Percentiles rank a stretch among this genome's conserved stretches.
Evolutionary conservation across 495 filamentous ascomycete genomes (phyloP).

Genomic region (Xylaria sp.): DNA sequence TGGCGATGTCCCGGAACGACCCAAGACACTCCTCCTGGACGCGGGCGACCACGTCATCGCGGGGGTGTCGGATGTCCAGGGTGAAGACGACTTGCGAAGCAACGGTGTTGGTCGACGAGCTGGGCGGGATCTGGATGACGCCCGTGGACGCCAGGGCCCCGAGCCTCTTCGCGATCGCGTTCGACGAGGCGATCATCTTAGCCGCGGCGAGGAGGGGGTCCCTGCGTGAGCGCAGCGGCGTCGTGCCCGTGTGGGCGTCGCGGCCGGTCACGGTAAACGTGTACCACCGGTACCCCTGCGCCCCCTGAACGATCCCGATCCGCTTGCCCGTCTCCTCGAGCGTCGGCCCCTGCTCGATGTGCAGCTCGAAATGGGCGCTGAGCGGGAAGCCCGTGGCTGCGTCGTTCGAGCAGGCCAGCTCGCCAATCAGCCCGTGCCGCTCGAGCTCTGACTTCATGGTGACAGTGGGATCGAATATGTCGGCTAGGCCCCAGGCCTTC

Average conservation of each 20-base stretch:
- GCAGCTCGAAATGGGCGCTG: constrained; percentile 80
- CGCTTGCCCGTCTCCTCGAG: constrained; percentile 66
- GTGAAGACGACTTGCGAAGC: constrained; percentile 69
- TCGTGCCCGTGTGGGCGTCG: constrained; percentile 77
- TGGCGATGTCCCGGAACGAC: constrained; percentile 66
- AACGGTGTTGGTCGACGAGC: constrained; percentile 66
- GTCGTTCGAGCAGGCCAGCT: constrained; percentile 58
- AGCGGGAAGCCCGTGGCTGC: constrained; percentile 58
- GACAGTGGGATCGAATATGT: not conserved
- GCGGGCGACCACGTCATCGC: constrained; percentile 60
- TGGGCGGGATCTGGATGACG: constrained; percentile 61
- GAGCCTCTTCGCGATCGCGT: constrained; percentile 60
- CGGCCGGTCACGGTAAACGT: constrained; percentile 35
- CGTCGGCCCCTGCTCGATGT: constrained; percentile 82
- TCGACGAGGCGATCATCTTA: constrained; percentile 68
- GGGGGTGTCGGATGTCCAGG: constrained; percentile 69
- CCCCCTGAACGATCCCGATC: constrained; percentile 75
- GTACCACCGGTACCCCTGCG: constrained; percentile 75
- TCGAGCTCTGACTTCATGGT: not conserved
- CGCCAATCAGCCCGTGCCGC: constrained; percentile 65
- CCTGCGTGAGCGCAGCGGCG: constrained; percentile 62
- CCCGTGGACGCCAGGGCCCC: constrained; percentile 70
- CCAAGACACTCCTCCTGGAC: constrained; percentile 62
- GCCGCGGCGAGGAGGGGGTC: constrained; percentile 57
- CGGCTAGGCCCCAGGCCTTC: not conserved